A percentile compares a stretch with the other conserved stretches of the same genome.
These are phyloP conservation scores for Glonium stellatum DNA, from an alignment of 495 filamentous ascomycete species.

Conservation along the genomic window DNA sequence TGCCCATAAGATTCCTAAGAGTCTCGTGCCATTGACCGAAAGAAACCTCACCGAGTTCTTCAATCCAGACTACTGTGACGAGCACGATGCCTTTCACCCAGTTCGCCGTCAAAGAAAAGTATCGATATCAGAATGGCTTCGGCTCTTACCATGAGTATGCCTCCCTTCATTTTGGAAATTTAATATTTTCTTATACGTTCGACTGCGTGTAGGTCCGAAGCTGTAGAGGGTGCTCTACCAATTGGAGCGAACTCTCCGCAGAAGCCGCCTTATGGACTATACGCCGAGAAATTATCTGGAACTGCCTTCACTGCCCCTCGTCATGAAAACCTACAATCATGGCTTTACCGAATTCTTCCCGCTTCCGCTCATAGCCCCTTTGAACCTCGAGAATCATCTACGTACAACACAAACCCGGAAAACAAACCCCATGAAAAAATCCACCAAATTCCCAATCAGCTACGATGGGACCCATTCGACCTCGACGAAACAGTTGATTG, in stretches of 20 bases:
- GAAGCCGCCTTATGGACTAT: constrained; percentile 75
- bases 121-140: constrained; percentile 54
- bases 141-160: constrained; percentile 53
- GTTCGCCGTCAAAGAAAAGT: constrained; percentile 50
- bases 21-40: constrained; percentile 25
- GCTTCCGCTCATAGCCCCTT: constrained; percentile 77
- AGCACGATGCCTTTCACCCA: constrained; percentile 50
- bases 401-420: constrained; percentile 48
- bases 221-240: constrained; percentile 53
- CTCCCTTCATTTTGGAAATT: neutral
- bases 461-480: constrained; percentile 90
- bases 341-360: constrained; percentile 90
- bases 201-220: constrained; percentile 39
- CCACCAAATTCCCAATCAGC: constrained; percentile 72
- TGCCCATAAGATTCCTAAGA: constrained; percentile 16
- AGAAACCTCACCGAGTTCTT: constrained; percentile 31
- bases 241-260: constrained; percentile 80
- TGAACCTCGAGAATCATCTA: constrained; percentile 45
- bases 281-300: constrained; percentile 88
- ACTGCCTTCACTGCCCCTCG: constrained; percentile 90
- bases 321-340: constrained; percentile 82
- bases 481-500: constrained; percentile 66
- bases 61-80: constrained; percentile 32
- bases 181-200: neutral
- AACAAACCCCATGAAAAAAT: constrained; percentile 44